Evolutionary conservation across 495 filamentous ascomycete species (phyloP).

Genomic region (Jackrogersella multiformis): DNA sequence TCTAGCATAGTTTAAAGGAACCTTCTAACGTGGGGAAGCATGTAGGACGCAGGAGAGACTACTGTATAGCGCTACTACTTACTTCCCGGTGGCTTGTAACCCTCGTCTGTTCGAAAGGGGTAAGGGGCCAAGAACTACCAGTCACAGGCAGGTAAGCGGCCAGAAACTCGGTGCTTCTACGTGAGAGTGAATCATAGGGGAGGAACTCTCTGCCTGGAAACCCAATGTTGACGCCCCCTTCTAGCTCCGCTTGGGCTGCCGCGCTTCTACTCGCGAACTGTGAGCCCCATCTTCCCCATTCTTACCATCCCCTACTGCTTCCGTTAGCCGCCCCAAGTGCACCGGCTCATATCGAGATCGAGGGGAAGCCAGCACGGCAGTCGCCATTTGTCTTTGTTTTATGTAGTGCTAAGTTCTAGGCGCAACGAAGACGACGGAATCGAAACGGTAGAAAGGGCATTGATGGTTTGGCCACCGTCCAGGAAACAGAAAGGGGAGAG

Average conservation of each 20-base stretch:
- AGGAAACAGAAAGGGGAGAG: constrained; percentile 14
- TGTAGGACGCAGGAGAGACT: constrained; percentile 23
- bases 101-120: constrained; percentile 38
- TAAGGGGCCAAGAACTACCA: constrained; percentile 33
- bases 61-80: constrained; percentile 31
- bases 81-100: constrained; percentile 42
- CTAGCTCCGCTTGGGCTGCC: constrained; percentile 40
- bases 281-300: constrained; percentile 39
- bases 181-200: constrained; percentile 26
- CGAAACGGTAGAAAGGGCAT: constrained; percentile 43
- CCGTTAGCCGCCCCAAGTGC: constrained; percentile 43
- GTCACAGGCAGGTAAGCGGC: constrained; percentile 43
- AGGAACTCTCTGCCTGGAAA: constrained; percentile 27
- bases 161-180: constrained; percentile 44
- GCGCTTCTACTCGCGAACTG: constrained; percentile 42
- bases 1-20: constrained; percentile 16
- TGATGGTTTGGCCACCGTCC: constrained; percentile 36
- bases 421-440: constrained; percentile 38
- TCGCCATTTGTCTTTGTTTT: constrained; percentile 33
- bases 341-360: constrained; percentile 48
- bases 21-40: constrained; percentile 27
- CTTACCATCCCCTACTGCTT: constrained; percentile 40
- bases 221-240: constrained; percentile 27
- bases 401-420: constrained; percentile 30
- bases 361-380: constrained; percentile 47